Evolutionary conservation across 2,329 filamentous ascomycete species (phyloP).

Genomic region (Alternaria novae-zelandiae): DNA sequence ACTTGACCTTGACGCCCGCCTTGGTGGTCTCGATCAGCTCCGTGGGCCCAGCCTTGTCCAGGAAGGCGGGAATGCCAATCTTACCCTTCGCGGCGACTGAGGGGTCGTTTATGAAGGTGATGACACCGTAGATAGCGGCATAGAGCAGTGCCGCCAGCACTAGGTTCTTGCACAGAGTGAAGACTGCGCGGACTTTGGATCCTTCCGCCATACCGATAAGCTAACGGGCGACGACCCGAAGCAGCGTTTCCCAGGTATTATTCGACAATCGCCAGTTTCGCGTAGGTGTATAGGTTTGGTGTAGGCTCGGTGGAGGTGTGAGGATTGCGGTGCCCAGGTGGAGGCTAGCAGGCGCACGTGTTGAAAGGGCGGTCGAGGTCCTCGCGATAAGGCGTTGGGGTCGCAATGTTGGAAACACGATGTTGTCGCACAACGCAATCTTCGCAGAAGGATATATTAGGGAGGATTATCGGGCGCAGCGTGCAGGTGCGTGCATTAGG

Average conservation of each 20-base stretch:
- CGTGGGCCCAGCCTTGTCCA: conserved; percentile 50
- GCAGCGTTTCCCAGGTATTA: conserved; percentile 10
- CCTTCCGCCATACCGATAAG: conserved; percentile 43
- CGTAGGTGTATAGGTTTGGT: background rate
- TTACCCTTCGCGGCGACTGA: conserved; percentile 49
- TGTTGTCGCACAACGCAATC: conserved; percentile 3
- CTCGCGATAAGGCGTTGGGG: background rate
- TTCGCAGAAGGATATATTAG: conserved; percentile 1
- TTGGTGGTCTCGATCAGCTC: conserved; percentile 52
- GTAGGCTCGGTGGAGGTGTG: background rate
- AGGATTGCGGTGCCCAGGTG: background rate
- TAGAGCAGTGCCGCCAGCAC: conserved; percentile 52
- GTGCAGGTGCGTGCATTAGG: conserved; percentile 2
- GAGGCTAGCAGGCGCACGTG: background rate
- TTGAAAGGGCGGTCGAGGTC: background rate
- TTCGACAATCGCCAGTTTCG: conserved; percentile 14
- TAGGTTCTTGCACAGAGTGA: conserved; percentile 53
- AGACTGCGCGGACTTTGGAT: conserved; percentile 40
- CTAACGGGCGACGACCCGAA: conserved; percentile 24
- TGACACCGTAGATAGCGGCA: conserved; percentile 49
- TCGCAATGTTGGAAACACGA: background rate
- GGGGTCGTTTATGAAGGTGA: conserved; percentile 52
- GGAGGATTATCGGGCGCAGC: background rate
- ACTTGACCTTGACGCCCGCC: conserved; percentile 51
- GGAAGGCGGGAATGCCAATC: conserved; percentile 50